These are phyloP conservation scores for Fusarium begoniae DNA, from an alignment of 2,329 filamentous ascomycete species.

Conservation along the genomic window DNA sequence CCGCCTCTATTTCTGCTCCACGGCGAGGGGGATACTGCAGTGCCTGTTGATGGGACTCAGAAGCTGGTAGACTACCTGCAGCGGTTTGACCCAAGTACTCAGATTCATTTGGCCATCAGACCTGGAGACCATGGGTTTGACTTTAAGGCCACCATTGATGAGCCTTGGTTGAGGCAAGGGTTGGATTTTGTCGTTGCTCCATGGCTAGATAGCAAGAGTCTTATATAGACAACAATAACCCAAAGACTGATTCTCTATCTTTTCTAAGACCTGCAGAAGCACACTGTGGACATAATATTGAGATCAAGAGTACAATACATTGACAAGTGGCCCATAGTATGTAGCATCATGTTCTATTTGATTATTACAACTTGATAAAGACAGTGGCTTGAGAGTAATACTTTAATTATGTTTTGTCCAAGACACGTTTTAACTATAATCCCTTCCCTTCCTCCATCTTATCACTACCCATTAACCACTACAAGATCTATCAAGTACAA, in stretches of 20 bases:
- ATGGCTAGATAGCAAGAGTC: background rate
- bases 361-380: background rate
- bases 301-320: too few species aligned
- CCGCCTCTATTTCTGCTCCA: background rate
- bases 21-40: background rate
- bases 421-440: too few species aligned
- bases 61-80: background rate
- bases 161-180: background rate
- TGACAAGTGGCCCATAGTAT: fast-evolving
- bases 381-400: background rate
- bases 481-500: too few species aligned
- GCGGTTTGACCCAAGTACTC: background rate
- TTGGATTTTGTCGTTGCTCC: background rate
- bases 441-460: too few species aligned
- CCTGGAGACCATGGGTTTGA: background rate
- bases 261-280: fast-evolving
- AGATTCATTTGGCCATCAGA: background rate
- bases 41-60: background rate
- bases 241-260: fast-evolving
- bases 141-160: background rate
- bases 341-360: background rate
- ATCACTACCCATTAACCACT: too few species aligned
- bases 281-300: background rate
- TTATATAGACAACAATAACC: fast-evolving
- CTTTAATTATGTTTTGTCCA: background rate